Conservation (phyloP, 2,329 filamentous ascomycete species). For the Stachybotrys chlorohalonatus region DNA sequence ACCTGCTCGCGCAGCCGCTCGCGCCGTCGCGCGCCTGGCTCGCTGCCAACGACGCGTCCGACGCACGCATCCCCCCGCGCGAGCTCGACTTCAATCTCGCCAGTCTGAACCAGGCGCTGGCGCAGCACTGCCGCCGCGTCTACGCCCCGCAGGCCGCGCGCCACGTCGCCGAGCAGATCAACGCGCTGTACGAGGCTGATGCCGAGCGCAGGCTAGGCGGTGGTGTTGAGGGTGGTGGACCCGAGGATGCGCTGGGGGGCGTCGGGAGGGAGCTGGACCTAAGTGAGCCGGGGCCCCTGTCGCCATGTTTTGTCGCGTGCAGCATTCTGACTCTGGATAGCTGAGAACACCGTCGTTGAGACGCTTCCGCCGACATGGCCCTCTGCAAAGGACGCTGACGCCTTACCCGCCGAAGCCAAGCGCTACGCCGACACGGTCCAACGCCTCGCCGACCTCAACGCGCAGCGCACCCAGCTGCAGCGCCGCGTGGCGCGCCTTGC, state of each 20-base stretch:
- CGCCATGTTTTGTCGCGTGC: neutral
- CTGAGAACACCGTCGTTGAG: conserved; percentile 31
- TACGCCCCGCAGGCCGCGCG: conserved; percentile 61
- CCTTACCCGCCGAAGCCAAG: conserved; percentile 35
- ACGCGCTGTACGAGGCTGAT: conserved; percentile 49
- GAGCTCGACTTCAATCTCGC: conserved; percentile 47
- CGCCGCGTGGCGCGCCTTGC: conserved; percentile 37
- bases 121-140: conserved; percentile 55
- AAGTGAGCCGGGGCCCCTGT: conserved; percentile 20
- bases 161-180: conserved; percentile 65
- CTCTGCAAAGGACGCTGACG: conserved; percentile 22
- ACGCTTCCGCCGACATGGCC: conserved; percentile 39
- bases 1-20: conserved; percentile 51
- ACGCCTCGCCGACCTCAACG: conserved; percentile 39
- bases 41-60: conserved; percentile 32
- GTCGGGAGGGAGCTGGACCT: conserved; percentile 34
- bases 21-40: conserved; percentile 46
- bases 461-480: conserved; percentile 20
- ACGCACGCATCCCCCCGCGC: conserved; percentile 33
- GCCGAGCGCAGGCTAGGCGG: conserved; percentile 27
- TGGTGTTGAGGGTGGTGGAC: conserved; percentile 9
- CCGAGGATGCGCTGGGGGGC: conserved; percentile 25
- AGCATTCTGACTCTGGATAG: conserved; percentile 14
- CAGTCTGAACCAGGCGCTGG: conserved; percentile 51
- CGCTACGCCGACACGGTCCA: conserved; percentile 42